Evolutionary conservation across 495 filamentous ascomycete genomes (phyloP).

Genomic region (Podospora conica): DNA sequence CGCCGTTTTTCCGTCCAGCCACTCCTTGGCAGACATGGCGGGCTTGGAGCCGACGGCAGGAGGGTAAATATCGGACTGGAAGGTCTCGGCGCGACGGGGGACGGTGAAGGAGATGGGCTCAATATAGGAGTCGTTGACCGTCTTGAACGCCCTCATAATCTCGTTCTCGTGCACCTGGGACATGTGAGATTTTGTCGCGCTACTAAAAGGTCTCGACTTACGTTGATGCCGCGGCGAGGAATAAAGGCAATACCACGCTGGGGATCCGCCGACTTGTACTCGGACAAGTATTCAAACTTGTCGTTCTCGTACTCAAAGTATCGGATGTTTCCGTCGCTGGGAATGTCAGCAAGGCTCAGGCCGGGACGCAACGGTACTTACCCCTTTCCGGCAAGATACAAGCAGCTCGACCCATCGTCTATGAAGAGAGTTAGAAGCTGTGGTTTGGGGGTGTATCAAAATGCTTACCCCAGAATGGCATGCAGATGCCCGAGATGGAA

Average conservation of each 20-base stretch:
- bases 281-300: constrained; percentile 92
- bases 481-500: constrained; percentile 93
- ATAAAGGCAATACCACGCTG: constrained; percentile 93
- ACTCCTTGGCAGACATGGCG: constrained; percentile 72
- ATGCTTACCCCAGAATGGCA: constrained; percentile 87
- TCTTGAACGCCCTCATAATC: constrained; percentile 93
- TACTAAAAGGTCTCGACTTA: constrained; percentile 29
- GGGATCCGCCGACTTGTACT: constrained; percentile 92
- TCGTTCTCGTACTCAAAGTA: constrained; percentile 97
- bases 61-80: constrained; percentile 96
- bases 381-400: constrained; percentile 96
- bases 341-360: neutral
- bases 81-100: constrained; percentile 88
- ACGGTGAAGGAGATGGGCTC: constrained; percentile 98
- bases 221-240: constrained; percentile 89
- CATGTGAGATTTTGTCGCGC: constrained; percentile 15
- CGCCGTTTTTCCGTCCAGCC: constrained; percentile 77
- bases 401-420: constrained; percentile 83
- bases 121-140: constrained; percentile 86
- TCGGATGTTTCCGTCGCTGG: constrained; percentile 93
- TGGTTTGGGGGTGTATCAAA: neutral
- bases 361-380: constrained; percentile 39
- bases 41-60: constrained; percentile 70
- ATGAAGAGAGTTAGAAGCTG: constrained; percentile 23
- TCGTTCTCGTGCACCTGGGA: constrained; percentile 83